A percentile compares a stretch with the other conserved stretches of the same genome.
Conservation (phyloP, 441 rosid genomes). For the Euphorbia schlechtendalii region DNA sequence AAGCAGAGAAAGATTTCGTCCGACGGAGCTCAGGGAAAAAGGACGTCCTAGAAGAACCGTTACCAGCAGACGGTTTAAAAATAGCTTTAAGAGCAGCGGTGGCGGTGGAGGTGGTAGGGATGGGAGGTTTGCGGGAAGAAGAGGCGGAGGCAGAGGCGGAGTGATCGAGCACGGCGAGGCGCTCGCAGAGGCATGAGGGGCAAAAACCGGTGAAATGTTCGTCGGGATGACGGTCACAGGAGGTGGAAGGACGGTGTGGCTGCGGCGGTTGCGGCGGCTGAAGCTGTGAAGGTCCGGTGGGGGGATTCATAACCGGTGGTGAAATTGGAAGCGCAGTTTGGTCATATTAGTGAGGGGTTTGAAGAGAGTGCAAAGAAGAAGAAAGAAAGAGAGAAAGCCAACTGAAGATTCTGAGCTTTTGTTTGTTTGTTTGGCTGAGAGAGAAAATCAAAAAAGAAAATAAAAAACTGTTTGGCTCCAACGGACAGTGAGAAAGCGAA, state of each 20-base stretch:
- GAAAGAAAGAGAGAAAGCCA: neutral
- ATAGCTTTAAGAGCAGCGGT: constrained; percentile 66
- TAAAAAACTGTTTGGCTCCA: constrained; percentile 35
- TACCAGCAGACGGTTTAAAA: constrained; percentile 44
- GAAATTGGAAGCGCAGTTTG: constrained; percentile 30
- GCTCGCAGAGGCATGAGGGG: constrained; percentile 98
- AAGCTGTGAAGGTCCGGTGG: constrained; percentile 63
- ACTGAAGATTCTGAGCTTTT: no score
- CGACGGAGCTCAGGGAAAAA: constrained; percentile 96
- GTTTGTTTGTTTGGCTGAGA: neutral
- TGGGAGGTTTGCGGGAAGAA: constrained; percentile 55
- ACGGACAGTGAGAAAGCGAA: constrained; percentile 45
- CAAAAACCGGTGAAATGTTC: constrained; percentile 87
- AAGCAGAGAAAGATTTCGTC: constrained; percentile 87
- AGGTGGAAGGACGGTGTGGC: constrained; percentile 82
- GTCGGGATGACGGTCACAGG: constrained; percentile 90
- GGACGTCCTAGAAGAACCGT: constrained; percentile 29
- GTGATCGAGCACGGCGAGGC: constrained; percentile 75
- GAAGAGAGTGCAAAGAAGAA: constrained; percentile 9
- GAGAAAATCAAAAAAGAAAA: constrained; percentile 1
- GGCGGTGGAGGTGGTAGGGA: constrained; percentile 39
- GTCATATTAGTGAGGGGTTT: constrained; percentile 37
- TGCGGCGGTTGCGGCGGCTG: constrained; percentile 81
- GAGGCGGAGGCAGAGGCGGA: constrained; percentile 33
- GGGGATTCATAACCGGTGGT: constrained; percentile 78